Conservation (phyloP, 2,329 filamentous ascomycete species). For the Xylariales sp. region DNA sequence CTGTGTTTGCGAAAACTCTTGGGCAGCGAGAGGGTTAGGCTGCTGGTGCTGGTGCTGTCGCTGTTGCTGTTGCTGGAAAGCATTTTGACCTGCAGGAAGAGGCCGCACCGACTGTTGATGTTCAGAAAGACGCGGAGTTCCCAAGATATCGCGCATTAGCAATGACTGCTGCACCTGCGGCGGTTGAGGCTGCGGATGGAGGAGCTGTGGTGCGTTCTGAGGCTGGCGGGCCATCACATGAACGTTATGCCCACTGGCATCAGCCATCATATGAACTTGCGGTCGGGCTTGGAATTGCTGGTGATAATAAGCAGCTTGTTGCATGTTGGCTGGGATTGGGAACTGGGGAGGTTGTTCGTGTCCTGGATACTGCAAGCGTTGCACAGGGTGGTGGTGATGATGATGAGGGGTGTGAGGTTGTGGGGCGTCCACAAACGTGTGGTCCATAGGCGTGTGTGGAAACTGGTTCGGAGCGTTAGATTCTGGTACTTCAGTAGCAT, state of each 20-base stretch:
- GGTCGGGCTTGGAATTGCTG: constrained; percentile 20
- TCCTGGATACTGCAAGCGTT: constrained; percentile 39
- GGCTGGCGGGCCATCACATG: constrained; percentile 20
- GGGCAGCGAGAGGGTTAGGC: constrained; percentile 2
- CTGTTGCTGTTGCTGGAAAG: constrained; percentile 18
- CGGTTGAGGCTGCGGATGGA: constrained; percentile 47
- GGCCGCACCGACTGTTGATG: too few relatives aligned
- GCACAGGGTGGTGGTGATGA: constrained; percentile 48
- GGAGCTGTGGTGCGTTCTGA: constrained; percentile 25
- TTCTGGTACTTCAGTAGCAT: too few relatives aligned
- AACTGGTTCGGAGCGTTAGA: constrained; percentile 12
- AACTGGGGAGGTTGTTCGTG: constrained; percentile 47
- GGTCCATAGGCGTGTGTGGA: constrained; percentile 52
- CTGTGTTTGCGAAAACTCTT: constrained; percentile 10
- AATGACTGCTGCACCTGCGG: constrained; percentile 52
- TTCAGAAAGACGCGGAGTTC: too few relatives aligned
- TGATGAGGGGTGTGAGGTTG: constrained; percentile 57
- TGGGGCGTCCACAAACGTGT: constrained; percentile 41
- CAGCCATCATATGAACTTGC: constrained; percentile 17
- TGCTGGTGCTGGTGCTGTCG: constrained; percentile 14
- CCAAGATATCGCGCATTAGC: constrained; percentile 36
- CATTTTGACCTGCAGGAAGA: too few relatives aligned
- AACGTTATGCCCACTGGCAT: constrained; percentile 13
- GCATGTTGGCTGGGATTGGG: constrained; percentile 29
- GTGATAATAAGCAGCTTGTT: constrained; percentile 6